Evolutionary conservation across 495 filamentous ascomycete genomes (phyloP), one percentile per base, ranked within the genome.

Genomic region (Tuber brumale): DNA sequence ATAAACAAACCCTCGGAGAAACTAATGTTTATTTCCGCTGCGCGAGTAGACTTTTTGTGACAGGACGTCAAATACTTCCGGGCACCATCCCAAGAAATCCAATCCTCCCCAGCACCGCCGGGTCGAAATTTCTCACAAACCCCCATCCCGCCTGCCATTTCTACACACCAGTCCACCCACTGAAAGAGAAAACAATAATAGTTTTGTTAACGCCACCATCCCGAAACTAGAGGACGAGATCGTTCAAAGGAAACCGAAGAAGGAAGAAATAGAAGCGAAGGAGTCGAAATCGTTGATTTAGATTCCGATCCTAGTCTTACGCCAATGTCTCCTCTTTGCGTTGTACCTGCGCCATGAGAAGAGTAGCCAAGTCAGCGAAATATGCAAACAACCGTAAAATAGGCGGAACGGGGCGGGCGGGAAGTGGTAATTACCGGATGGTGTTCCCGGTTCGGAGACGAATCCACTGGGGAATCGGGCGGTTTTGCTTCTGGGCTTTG

Each of bases 391-490:
- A 75, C 39, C 43, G 73, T 41, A 61, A 74, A 8, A 42, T 51
- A 57, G n/a, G 41, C 42, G 39, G 70, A 44, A 41, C 23, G 21
- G 23, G 69, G n/a, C 70, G 51, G 72, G 66, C 31, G 70, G 48
- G 31, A n/a, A 76, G 31, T 70, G 74, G 74, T 51, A 78, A 85
- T 87, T 91, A 97, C 94, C 94, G 89, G 87, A 97, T 97, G 88
- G 95, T 99, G 90, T 99, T 99, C 86, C 91, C 92, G 80, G 95
- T 99, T 85, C 95, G 91, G 83, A 99, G 90, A 84, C 95, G 92
- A 86, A 99, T 98, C 95, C 95, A 99, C 90, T 99, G 95, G 79
- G 95, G 95, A 86, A 99, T 97, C 78, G 95, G 95, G 83, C 96
- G 90, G 92, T 98, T 99, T 89, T 97, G 94, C 89, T 96, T 97